Evolutionary conservation across 2,329 filamentous ascomycete genomes (phyloP), one percentile per base, ranked within the genome.

Genomic region (Emergomyces orientalis): DNA sequence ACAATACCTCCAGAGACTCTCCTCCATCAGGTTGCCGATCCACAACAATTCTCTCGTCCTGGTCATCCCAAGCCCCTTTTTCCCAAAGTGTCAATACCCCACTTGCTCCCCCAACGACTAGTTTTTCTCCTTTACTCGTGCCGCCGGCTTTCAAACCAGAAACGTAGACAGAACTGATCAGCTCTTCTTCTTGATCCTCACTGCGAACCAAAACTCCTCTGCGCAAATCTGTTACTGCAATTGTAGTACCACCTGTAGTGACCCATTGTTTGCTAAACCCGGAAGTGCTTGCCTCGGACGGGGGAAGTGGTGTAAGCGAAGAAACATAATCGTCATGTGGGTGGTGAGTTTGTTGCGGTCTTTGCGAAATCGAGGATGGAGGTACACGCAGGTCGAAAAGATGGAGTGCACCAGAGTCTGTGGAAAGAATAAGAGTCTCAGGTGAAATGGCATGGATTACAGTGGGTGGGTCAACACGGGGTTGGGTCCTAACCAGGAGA

Each of bases 181-280:
- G 78, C 75, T 97, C 91, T 67, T 97, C 92, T 70, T 95, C 94
- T 73, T 97, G 94, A 70, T 97, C 91, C 72, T 97, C 94, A 68
- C 91, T 96, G 64, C 88, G 88, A 2, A 92, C 88, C 52, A 97
- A 79, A 6, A 97, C 90, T 17, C 93, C 93, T 57, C 90, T 83
- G 30, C 93, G 86, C 54, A 97, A 80, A 73, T 99, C 94, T 0
- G 91, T 96, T 45, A 97, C 87, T 1, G 91, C 90, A 25, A 99
- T 79, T 0, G 93, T 97, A 1, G 90, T 93, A 54, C 91, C 92
- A 41, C 94, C 94, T 0, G 92, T 97, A 45, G 89, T 94, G 60
- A 97, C 84, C 89, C 91, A 99, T 77, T 97, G 93, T 77, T 96
- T 96, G 70, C 90, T 86, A 73, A 90, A 93, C 5, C 92, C 92